Evolutionary conservation across 139 green algal genomes (phyloP), one percentile per base, ranked within the genome.

Genomic region (Micractinium sp.): DNA sequence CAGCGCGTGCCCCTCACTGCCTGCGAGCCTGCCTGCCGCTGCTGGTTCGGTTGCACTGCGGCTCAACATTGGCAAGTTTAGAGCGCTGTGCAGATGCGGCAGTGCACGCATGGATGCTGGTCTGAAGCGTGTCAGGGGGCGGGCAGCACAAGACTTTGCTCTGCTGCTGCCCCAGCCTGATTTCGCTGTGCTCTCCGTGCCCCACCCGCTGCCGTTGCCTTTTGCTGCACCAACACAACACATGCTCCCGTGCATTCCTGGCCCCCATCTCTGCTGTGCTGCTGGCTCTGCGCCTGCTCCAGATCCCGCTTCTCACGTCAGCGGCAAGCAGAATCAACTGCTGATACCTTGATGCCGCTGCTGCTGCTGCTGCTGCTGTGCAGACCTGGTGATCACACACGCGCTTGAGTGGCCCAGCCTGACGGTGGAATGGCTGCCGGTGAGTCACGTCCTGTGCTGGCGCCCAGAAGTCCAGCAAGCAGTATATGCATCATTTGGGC

Each of bases 321-420:
- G 66, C 15, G 66, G 4, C 23, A 1, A 38, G 39, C 39, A 63
- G 39, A 27, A 12, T 29, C 36, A 53, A 47, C 2, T 2, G 23
- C 38, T 63, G 76, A 14, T 15, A n/a, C 76, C 19, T 25, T 1
- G n/a, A n/a, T 60, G 36, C n/a, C 73, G 2, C n/a, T 56, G 31
- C 23, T 16, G 25, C 33, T 29, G 36, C 1, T n/a, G n/a, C 22
- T 56, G 18, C 53, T n/a, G 31, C 60, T 36, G 5, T 39, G 92
- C 96, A 98, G 98, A 99, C 94, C 94, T 99, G 61, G 98, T 99
- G 33, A 97, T 99, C 66, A 99, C 98, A 39, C 98, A 99, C 90
- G 98, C 98, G 20, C 94, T 99, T 38, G 98, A 99, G 85, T 99
- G 98, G 98, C 98, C 98, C 13, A 97, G 93, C 81, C 94, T 99